phyloP scores from a whole-genome alignment of 345 rosid species.

The Acer yangbiense region DNA sequence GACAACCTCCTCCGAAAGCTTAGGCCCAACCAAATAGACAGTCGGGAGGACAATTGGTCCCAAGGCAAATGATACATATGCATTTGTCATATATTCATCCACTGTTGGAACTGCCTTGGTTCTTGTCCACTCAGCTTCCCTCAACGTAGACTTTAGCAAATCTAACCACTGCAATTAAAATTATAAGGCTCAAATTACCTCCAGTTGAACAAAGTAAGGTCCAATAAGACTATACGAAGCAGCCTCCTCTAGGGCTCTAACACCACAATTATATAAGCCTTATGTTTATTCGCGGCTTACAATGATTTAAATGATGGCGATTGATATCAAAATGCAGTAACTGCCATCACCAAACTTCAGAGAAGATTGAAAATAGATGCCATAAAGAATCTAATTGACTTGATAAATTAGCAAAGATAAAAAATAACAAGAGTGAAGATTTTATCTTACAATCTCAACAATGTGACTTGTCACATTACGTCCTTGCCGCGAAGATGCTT shows the following conservation, averaged over 20 bases:
- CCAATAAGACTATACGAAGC: too few relatives aligned
- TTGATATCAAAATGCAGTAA: background rate
- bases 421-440: background rate
- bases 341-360: background rate
- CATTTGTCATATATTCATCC: constrained; percentile 74
- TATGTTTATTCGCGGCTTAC: background rate
- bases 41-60: constrained; percentile 88
- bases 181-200: constrained; percentile 1
- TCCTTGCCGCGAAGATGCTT: constrained; percentile 65
- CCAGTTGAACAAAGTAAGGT: background rate
- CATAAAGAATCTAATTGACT: too few relatives aligned
- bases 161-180: constrained; percentile 74
- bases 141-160: constrained; percentile 64
- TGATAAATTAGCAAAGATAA: background rate
- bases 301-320: background rate
- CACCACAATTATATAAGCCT: background rate
- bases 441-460: constrained; percentile 50
- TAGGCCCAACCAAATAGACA: constrained; percentile 74
- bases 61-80: constrained; percentile 66
- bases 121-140: constrained; percentile 63
- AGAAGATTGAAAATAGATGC: too few relatives aligned
- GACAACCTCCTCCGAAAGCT: constrained; percentile 46
- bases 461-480: constrained; percentile 53
- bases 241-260: too few relatives aligned
- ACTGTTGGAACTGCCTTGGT: constrained; percentile 57